Conservation (phyloP, 129 eudicot genomes). For the Flaveria robusta region DNA sequence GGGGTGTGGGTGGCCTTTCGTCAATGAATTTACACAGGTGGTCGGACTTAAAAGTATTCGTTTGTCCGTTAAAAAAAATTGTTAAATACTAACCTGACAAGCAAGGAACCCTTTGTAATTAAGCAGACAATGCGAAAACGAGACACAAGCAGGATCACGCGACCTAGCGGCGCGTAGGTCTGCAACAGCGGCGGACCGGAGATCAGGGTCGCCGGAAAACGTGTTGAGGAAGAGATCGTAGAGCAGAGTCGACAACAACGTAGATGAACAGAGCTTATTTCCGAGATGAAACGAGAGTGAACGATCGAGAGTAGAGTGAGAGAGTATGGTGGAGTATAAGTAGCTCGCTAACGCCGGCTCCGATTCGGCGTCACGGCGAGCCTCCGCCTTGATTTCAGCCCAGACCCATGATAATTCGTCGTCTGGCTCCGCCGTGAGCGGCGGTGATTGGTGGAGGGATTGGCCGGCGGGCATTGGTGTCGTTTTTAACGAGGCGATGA, state of each 20-base stretch:
- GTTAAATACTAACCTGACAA: conserved; percentile 56
- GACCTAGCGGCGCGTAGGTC: conserved; percentile 73
- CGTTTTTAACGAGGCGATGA: not conserved
- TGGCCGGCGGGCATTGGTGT: conserved; percentile 58
- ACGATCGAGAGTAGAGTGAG: conserved; percentile 73
- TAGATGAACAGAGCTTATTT: conserved; percentile 89
- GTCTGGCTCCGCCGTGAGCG: conserved; percentile 40
- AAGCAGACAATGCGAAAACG: conserved; percentile 79
- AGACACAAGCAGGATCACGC: conserved; percentile 88
- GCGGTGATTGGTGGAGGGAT: conserved; percentile 31
- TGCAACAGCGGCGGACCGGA: conserved; percentile 72
- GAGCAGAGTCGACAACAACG: conserved; percentile 68
- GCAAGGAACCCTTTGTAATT: conserved; percentile 93
- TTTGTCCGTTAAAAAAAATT: no score
- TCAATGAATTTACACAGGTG: no score
- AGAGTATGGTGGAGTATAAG: conserved; percentile 69
- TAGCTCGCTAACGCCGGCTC: conserved; percentile 92
- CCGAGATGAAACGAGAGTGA: conserved; percentile 76
- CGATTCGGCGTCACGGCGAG: conserved; percentile 71
- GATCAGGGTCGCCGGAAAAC: conserved; percentile 50
- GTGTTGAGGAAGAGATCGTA: conserved; percentile 78
- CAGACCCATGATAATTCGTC: conserved; percentile 67
- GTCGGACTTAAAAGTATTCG: no score
- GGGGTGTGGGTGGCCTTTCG: no score
- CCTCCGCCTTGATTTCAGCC: conserved; percentile 73